These are phyloP conservation scores for Acaromyces ingoldii DNA, from an alignment of 1,284 basidiomycete genomes.

Conservation along the genomic window DNA sequence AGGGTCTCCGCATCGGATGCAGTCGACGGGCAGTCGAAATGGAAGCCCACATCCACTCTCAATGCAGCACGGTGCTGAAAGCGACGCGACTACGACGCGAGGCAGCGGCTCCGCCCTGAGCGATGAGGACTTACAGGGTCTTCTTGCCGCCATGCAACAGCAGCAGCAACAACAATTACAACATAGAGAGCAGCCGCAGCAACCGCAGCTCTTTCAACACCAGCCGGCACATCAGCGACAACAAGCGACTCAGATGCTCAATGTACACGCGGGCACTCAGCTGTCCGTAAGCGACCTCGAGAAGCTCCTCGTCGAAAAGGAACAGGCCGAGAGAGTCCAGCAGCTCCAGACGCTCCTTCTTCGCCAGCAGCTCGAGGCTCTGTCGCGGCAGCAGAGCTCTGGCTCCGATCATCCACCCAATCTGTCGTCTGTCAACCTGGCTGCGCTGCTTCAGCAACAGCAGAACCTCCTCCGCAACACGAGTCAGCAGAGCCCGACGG, in stretches of 20 bases:
- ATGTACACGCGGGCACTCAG: conserved; percentile 5
- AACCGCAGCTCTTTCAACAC: neutral
- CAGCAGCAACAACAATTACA: neutral
- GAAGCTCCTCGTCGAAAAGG: conserved; percentile 31
- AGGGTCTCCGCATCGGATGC: too few relatives aligned
- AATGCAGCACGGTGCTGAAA: neutral
- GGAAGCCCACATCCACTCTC: conserved; percentile 5
- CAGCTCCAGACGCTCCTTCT: conserved; percentile 38
- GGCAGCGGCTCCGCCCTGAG: neutral
- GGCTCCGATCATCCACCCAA: conserved; percentile 11
- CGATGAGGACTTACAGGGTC: neutral
- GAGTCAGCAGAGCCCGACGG: too few relatives aligned
- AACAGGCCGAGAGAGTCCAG: conserved; percentile 35
- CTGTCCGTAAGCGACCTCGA: conserved; percentile 29
- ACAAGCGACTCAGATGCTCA: conserved; percentile 6
- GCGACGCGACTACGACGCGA: neutral
- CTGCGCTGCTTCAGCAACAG: conserved; percentile 16
- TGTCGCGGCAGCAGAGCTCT: conserved; percentile 17
- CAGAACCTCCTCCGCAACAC: too few relatives aligned
- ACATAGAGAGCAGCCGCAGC: neutral
- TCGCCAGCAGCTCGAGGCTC: conserved; percentile 38
- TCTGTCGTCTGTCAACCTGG: conserved; percentile 5
- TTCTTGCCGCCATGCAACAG: conserved; percentile 1
- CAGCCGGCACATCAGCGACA: neutral
- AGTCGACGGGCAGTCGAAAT: neutral